Evolutionary conservation across 1,284 basidiomycete species (phyloP).

Genomic region (Cutaneotrichosporon daszewskae): DNA sequence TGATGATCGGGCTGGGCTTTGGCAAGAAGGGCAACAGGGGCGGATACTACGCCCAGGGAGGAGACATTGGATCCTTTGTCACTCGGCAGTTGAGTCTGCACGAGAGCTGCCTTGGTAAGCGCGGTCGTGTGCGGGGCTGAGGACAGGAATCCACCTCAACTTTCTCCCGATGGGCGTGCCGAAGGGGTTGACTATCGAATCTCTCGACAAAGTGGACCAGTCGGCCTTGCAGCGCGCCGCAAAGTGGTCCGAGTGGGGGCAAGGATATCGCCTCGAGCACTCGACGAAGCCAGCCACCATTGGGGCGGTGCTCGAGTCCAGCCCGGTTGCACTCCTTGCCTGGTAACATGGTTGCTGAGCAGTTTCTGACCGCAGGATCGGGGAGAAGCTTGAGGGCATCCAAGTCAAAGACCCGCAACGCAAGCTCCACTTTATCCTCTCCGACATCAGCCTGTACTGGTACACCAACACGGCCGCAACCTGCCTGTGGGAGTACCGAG

Average conservation of each 20-base stretch:
- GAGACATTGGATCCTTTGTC: conserved; percentile 41
- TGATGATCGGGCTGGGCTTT: conserved; percentile 46
- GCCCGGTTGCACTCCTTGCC: conserved; percentile 45
- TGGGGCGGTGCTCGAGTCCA: conserved; percentile 40
- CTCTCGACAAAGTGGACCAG: conserved; percentile 12
- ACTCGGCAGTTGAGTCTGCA: conserved; percentile 20
- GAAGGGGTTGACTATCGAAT: conserved; percentile 4
- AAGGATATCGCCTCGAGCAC: conserved; percentile 21
- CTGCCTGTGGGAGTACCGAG: conserved; percentile 49
- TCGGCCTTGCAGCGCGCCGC: conserved; percentile 8
- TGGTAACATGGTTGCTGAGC: conserved; percentile 40
- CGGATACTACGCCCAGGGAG: conserved; percentile 44
- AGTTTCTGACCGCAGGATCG: conserved; percentile 34
- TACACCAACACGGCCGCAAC: conserved; percentile 45
- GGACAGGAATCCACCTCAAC: conserved; percentile 31
- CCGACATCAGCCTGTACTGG: conserved; percentile 47
- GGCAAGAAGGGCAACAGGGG: conserved; percentile 1
- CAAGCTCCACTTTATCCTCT: conserved; percentile 33
- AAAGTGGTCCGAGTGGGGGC: conserved; percentile 12
- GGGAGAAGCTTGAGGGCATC: conserved; percentile 40
- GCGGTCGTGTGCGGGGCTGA: not conserved
- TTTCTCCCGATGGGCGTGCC: conserved; percentile 18
- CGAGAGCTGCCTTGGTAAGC: conserved; percentile 33
- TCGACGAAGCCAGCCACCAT: conserved; percentile 48
- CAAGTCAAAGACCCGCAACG: conserved; percentile 1